Evolutionary conservation across 1,139 yeast species (phyloP).

Genomic region (Kurtzmaniella quercitrusa): DNA sequence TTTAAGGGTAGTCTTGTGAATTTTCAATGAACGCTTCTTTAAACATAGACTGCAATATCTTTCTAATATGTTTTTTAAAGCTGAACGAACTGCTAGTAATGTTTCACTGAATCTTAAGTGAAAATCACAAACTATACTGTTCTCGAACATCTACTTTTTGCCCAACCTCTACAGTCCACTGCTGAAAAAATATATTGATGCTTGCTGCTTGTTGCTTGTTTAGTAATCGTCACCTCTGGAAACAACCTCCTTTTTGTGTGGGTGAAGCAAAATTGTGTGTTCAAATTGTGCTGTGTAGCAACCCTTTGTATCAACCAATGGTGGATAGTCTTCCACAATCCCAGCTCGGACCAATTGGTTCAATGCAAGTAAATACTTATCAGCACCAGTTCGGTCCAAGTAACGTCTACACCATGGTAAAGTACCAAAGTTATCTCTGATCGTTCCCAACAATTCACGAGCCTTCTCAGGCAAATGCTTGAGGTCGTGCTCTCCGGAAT

Average conservation of each 20-base stretch:
- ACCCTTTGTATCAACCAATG: conserved; percentile 80
- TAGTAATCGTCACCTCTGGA: conserved; percentile 92
- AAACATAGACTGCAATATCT: too few relatives aligned
- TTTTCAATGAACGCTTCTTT: too few relatives aligned
- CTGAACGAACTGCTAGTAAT: too few relatives aligned
- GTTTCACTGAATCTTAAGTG: too few relatives aligned
- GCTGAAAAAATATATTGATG: too few relatives aligned
- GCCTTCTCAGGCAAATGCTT: conserved; percentile 62
- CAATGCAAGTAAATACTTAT: conserved; percentile 84
- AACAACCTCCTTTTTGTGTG: conserved; percentile 89
- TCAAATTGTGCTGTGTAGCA: conserved; percentile 95
- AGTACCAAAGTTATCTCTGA: conserved; percentile 83
- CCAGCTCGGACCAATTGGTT: conserved; percentile 85
- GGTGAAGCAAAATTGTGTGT: conserved; percentile 87
- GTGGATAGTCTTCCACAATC: conserved; percentile 91
- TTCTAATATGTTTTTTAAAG: too few relatives aligned
- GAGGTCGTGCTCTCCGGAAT: conserved; percentile 39
- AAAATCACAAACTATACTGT: too few relatives aligned
- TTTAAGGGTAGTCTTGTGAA: too few relatives aligned
- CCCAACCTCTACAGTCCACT: too few relatives aligned
- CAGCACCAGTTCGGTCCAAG: conserved; percentile 87
- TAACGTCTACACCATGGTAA: conserved; percentile 96
- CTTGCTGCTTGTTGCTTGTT: too few relatives aligned
- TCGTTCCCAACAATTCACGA: conserved; percentile 58
- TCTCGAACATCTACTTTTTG: too few relatives aligned